A percentile compares a stretch with the other conserved stretches of the same genome.
Evolutionary conservation across 495 filamentous ascomycete species (phyloP).

Genomic region (Melanomma pulvis-pyrius): DNA sequence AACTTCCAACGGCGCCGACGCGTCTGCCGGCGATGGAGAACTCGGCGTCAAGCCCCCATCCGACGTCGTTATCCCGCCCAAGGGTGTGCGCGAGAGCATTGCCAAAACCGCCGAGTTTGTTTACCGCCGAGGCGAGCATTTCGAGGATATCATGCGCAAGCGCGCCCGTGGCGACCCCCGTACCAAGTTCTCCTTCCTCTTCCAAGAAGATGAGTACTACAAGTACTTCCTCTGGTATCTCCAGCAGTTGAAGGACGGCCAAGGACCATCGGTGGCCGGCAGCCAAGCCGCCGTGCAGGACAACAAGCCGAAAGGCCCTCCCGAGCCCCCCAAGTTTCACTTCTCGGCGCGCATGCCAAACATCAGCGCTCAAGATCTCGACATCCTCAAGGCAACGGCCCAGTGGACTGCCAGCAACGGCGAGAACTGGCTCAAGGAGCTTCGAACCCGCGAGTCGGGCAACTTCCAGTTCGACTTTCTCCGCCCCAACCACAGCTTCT

Average conservation of each 20-base stretch:
- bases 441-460: slow-evolving; percentile 82
- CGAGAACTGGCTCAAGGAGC: slow-evolving; percentile 81
- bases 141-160: slow-evolving; percentile 74
- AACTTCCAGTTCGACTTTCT: slow-evolving; percentile 98
- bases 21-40: slow-evolving; percentile 1
- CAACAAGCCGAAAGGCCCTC: slow-evolving; percentile 76
- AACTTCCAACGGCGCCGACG: slow-evolving; percentile 15
- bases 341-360: slow-evolving; percentile 98
- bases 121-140: neutral
- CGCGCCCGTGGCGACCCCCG: slow-evolving; percentile 73
- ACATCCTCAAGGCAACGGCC: slow-evolving; percentile 87
- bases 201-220: slow-evolving; percentile 78
- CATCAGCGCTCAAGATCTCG: slow-evolving; percentile 92
- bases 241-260: slow-evolving; percentile 77
- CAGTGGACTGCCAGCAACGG: slow-evolving; percentile 90
- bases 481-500: slow-evolving; percentile 89
- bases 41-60: slow-evolving; percentile 18
- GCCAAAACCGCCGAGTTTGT: slow-evolving; percentile 14
- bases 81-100: slow-evolving; percentile 13
- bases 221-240: slow-evolving; percentile 90
- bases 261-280: slow-evolving; percentile 66
- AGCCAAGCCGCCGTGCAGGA: slow-evolving; percentile 52
- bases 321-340: slow-evolving; percentile 84
- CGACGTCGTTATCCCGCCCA: slow-evolving; percentile 23
- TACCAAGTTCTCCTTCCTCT: slow-evolving; percentile 83